Base-by-base conservation (phyloP, 768 basidiomycete genomes). In the Amyloporia xantha region DNA sequence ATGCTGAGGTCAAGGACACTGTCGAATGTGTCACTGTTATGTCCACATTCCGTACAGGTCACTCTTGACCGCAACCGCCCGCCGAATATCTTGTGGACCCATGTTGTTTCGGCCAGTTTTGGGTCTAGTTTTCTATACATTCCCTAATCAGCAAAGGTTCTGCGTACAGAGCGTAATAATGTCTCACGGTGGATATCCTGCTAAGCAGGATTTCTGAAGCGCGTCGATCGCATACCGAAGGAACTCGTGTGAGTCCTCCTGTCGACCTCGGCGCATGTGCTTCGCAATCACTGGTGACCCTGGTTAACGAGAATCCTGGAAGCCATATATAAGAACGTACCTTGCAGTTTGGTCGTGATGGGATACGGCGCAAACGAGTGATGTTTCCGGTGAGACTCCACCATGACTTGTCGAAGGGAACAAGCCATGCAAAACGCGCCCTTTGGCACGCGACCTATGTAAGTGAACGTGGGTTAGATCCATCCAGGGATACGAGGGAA, bases 241-340 rank as follows among this genome's bases (percentile, higher is more conserved):
- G 62, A 98, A 98, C 66, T 99, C 96, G 62, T 99, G 96, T 7
- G 96, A 84, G 64, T 99, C 96, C 62, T 99, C 96, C 65, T 99
- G 96, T 57, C 91, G 72, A n/a, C 91, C 92, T 66, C 71, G 78
- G 36, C 84, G 81, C 81, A 97, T 82, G 59, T 90, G 84, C 64
- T 92, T 93, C 13, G 93, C 93, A 51, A 98, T 93, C 6, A 73
- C 92, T 97, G 52, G 9, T 42, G 26, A 48, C 27, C 21, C 33
- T 48, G 38, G 58, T 55, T 33, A 58, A 50, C 47, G 4, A 36
- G 33, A 44, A 25, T 30, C 17, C 27, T n/a, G 28, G 23, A 36
- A 38, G 4, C 9, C 47, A 17, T 41, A 39, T 21, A 19, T 43
- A 23, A 23, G 7, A 23, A 56, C 13, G 72, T 57, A 89, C 92